phyloP scores from a whole-genome alignment of 257 asterid species.

The Solanum etuberosum region DNA sequence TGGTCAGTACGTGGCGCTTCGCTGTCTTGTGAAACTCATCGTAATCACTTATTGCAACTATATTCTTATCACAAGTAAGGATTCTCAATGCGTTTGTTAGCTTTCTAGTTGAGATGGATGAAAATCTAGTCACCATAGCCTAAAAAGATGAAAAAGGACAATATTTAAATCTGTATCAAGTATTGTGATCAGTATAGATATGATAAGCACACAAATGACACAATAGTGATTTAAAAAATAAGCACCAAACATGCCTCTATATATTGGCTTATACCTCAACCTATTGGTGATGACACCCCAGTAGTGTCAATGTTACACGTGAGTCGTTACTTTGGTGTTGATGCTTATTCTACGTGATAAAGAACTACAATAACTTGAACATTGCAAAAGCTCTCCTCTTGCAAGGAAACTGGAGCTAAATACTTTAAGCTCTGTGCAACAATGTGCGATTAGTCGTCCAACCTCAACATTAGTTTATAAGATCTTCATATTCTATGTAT shows the following conservation, averaged over 20 bases:
- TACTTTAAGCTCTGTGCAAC: not conserved
- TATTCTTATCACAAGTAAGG: constrained; percentile 55
- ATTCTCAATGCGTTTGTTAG: constrained; percentile 67
- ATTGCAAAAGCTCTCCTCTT: not conserved
- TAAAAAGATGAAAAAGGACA: constrained; percentile 18
- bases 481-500: not conserved
- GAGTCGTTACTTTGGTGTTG: not conserved
- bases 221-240: not conserved
- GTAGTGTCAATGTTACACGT: not conserved
- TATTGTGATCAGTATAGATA: not conserved
- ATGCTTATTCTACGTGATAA: not conserved
- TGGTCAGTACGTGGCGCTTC: constrained; percentile 39
- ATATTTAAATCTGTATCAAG: not conserved
- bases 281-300: not conserved
- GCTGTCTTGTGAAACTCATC: constrained; percentile 54
- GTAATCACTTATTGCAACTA: constrained; percentile 74
- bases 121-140: constrained; percentile 78
- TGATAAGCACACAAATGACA: not conserved
- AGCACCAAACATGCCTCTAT: not conserved
- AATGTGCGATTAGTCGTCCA: not conserved
- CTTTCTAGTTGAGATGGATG: constrained; percentile 78
- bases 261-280: not conserved
- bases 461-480: not conserved
- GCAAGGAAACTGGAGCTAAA: not conserved
- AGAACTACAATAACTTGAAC: not conserved